phyloP scores from a whole-genome alignment of 805 yeast genomes.

The Hanseniaspora nectarophila region DNA sequence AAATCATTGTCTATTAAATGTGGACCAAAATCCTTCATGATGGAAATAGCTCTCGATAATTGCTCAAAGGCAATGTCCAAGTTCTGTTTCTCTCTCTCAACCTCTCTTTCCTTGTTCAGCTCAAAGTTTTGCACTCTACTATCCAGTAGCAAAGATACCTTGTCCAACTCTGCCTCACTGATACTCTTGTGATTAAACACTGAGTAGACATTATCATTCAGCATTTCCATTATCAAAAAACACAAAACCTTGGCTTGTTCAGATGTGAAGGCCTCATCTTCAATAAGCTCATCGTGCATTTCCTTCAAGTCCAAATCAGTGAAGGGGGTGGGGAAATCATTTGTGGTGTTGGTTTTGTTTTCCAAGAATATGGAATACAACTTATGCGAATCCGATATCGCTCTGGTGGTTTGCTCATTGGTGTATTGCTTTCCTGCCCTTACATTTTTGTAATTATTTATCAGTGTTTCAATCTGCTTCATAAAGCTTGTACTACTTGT shows the following conservation, averaged over 20 bases:
- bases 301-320: slow-evolving; percentile 4
- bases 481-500: neutral
- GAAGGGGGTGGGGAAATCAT: slow-evolving; percentile 2
- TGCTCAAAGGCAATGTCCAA: slow-evolving; percentile 54
- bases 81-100: slow-evolving; percentile 60
- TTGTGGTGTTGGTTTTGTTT: slow-evolving; percentile 1
- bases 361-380: neutral
- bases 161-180: slow-evolving; percentile 57
- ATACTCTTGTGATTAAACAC: slow-evolving; percentile 30
- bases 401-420: slow-evolving; percentile 2
- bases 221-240: slow-evolving; percentile 28
- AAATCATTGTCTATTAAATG: slow-evolving; percentile 46
- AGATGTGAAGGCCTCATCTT: slow-evolving; percentile 19
- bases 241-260: slow-evolving; percentile 22
- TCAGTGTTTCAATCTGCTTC: slow-evolving; percentile 1
- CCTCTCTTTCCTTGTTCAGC: slow-evolving; percentile 60
- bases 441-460: neutral
- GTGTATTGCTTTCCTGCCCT: neutral
- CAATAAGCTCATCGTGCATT: slow-evolving; percentile 3
- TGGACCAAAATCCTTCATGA: slow-evolving; percentile 64
- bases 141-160: slow-evolving; percentile 76
- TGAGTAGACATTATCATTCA: slow-evolving; percentile 33
- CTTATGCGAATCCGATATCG: slow-evolving; percentile 1
- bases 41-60: slow-evolving; percentile 59
- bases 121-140: slow-evolving; percentile 82